These are phyloP conservation scores for Puccinia hordei DNA, from an alignment of 1,284 basidiomycete species.

Conservation along the genomic window DNA sequence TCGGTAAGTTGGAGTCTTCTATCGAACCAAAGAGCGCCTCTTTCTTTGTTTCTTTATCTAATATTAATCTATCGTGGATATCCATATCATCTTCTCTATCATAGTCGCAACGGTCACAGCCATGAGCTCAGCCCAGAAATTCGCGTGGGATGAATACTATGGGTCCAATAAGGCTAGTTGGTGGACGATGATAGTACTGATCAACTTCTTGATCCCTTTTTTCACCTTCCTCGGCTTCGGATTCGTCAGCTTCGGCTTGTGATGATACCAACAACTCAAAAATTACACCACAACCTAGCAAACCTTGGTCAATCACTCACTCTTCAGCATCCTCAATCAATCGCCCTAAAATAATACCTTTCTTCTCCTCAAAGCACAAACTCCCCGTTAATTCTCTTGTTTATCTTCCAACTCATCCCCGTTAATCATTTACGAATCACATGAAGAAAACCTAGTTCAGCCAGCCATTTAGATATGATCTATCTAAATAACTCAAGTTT, in stretches of 20 bases:
- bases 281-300: no score
- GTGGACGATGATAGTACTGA: neutral
- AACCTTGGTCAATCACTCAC: no score
- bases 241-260: conserved; percentile 24
- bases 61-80: neutral
- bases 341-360: no score
- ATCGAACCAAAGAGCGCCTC: neutral
- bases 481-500: no score
- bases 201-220: neutral
- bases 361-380: no score
- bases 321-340: no score
- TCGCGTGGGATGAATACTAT: conserved; percentile 9
- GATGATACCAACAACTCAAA: no score
- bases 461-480: no score
- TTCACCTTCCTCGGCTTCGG: conserved; percentile 27
- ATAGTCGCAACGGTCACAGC: conserved; percentile 32
- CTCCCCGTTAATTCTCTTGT: no score
- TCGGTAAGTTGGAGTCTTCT: conserved; percentile 8
- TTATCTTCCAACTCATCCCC: no score
- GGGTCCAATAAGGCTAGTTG: neutral
- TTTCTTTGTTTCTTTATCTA: neutral
- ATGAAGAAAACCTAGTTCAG: no score
- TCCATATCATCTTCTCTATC: neutral
- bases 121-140: conserved; percentile 11
- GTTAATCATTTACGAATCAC: no score